phyloP scores from a whole-genome alignment of 257 asterid genomes.

The Nicotiana knightiana region DNA sequence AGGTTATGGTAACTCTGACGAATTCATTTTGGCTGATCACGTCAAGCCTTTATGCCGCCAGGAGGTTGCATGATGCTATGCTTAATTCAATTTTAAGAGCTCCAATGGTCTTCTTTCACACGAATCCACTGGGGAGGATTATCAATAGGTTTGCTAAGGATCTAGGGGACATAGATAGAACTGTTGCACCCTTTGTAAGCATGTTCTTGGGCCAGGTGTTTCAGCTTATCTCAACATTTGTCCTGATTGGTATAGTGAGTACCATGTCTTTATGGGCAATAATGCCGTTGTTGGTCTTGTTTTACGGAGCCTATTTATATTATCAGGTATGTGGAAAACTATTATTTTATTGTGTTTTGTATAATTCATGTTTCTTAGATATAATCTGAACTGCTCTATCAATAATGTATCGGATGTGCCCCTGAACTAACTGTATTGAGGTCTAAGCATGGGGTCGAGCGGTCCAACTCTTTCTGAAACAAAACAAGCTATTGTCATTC shows the following conservation, averaged over 20 bases:
- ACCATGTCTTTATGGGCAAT: slow-evolving; percentile 96
- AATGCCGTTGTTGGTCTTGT: slow-evolving; percentile 87
- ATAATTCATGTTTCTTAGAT: neutral
- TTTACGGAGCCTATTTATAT: slow-evolving; percentile 79
- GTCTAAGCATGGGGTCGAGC: neutral
- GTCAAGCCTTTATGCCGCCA: slow-evolving; percentile 89
- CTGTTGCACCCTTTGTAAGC: slow-evolving; percentile 69
- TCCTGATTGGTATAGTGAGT: slow-evolving; percentile 92
- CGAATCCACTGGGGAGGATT: slow-evolving; percentile 91
- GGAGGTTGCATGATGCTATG: slow-evolving; percentile 69
- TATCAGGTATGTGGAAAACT: slow-evolving; percentile 60
- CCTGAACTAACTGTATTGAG: neutral
- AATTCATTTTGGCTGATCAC: slow-evolving; percentile 94
- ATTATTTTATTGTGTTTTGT: neutral
- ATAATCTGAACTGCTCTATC: neutral
- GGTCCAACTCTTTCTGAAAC: neutral
- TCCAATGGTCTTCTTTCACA: slow-evolving; percentile 97
- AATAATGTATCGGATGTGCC: neutral
- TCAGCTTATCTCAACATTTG: slow-evolving; percentile 89
- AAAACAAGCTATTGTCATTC: neutral
- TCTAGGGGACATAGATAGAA: slow-evolving; percentile 87
- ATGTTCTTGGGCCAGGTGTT: slow-evolving; percentile 73
- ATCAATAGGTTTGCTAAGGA: slow-evolving; percentile 95
- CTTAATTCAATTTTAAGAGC: slow-evolving; percentile 79
- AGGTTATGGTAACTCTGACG: slow-evolving; percentile 68